phyloP scores from a whole-genome alignment of 306 rosid genomes.

The Vigna mungo region DNA sequence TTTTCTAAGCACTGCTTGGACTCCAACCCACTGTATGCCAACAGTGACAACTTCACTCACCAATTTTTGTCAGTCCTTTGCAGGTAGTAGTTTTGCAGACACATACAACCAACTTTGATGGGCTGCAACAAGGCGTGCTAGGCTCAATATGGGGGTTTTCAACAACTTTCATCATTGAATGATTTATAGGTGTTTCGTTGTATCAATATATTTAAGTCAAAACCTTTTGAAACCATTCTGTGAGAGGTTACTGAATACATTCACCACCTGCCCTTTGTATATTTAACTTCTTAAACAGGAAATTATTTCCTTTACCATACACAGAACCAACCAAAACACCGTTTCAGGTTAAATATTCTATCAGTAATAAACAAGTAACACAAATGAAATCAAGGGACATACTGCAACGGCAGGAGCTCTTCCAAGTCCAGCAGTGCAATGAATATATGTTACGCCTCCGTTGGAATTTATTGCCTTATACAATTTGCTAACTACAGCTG shows the following conservation, averaged over 20 bases:
- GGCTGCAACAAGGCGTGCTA: neutral
- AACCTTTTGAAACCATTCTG: slow-evolving; percentile 1
- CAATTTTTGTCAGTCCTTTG: neutral
- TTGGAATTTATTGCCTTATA: slow-evolving; percentile 73
- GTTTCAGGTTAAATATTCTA: slow-evolving; percentile 14
- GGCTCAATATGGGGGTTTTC: neutral
- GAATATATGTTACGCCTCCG: slow-evolving; percentile 91
- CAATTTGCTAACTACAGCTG: slow-evolving; percentile 82
- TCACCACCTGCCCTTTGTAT: neutral
- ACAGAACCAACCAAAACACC: slow-evolving; percentile 12
- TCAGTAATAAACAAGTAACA: slow-evolving; percentile 9
- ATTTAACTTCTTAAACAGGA: slow-evolving; percentile 21
- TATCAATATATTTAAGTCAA: slow-evolving; percentile 25
- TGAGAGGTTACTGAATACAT: slow-evolving; percentile 29
- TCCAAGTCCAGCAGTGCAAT: slow-evolving; percentile 99
- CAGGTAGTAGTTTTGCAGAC: neutral
- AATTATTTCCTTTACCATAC: slow-evolving; percentile 34
- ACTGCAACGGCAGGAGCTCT: slow-evolving; percentile 96
- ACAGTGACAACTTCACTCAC: too few species aligned
- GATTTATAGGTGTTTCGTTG: neutral
- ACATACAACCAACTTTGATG: neutral
- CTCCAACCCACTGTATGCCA: too few species aligned
- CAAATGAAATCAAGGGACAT: slow-evolving; percentile 46
- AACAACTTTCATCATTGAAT: neutral
- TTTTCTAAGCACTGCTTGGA: too few species aligned